Conservation (phyloP, 116 monocot genomes). For the Thalassia testudinum region DNA sequence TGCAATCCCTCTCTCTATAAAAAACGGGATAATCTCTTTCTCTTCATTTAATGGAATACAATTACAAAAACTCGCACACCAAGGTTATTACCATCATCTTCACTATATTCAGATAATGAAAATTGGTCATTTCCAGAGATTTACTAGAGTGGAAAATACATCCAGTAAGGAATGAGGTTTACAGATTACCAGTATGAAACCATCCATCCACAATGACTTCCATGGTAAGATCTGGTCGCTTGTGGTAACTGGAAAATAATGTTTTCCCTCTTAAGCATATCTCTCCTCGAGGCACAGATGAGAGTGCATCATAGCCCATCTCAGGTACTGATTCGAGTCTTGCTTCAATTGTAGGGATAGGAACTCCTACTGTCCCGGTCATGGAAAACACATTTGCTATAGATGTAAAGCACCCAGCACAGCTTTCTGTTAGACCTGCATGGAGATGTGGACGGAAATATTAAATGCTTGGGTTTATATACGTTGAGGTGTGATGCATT, state of each 20-base stretch:
- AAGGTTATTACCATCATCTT: no score
- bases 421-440: conserved; percentile 86
- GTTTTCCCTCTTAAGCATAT: conserved; percentile 83
- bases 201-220: conserved; percentile 66
- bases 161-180: no score
- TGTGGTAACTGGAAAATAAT: conserved; percentile 87
- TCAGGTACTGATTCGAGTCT: conserved; percentile 79
- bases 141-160: no score
- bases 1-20: no score
- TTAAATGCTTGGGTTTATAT: background rate
- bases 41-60: no score
- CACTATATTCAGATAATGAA: no score
- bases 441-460: background rate
- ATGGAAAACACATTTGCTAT: conserved; percentile 78
- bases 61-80: no score
- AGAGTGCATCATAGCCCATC: conserved; percentile 89
- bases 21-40: no score
- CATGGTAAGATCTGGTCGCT: conserved; percentile 53
- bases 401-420: conserved; percentile 83
- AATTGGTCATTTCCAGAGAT: no score
- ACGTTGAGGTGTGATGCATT: no score
- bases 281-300: conserved; percentile 63
- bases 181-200: conserved; percentile 73
- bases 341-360: conserved; percentile 68
- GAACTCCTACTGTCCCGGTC: conserved; percentile 82